Percentiles rank a stretch among this genome's conserved stretches.
phyloP scores from a whole-genome alignment of 2,329 filamentous ascomycete genomes.

The Colletotrichum musicola region DNA sequence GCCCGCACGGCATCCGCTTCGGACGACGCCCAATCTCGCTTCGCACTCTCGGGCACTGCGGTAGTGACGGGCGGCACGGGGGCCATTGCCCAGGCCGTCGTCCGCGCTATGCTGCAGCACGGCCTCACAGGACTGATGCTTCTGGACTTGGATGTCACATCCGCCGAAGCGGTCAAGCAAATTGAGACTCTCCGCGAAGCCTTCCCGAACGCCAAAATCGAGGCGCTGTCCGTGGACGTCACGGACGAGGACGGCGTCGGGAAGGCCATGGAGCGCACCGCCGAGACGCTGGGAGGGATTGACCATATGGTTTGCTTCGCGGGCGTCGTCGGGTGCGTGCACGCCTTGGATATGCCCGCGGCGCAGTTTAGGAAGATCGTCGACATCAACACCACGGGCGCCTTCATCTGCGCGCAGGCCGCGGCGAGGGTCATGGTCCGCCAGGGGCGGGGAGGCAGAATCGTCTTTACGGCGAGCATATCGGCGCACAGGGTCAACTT shows the following conservation, averaged over 20 bases:
- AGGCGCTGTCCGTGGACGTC: constrained; percentile 68
- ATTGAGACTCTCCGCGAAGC: constrained; percentile 61
- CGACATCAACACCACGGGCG: constrained; percentile 79
- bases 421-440: constrained; percentile 65
- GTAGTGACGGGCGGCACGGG: constrained; percentile 76
- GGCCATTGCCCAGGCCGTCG: constrained; percentile 70
- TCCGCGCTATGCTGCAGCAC: constrained; percentile 79
- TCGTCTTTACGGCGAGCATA: constrained; percentile 76
- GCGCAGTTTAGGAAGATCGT: constrained; percentile 73
- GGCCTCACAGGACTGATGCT: constrained; percentile 70
- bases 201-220: constrained; percentile 67
- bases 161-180: constrained; percentile 45
- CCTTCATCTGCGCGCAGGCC: constrained; percentile 78
- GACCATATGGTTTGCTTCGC: constrained; percentile 72
- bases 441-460: constrained; percentile 66
- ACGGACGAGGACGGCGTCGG: constrained; percentile 66
- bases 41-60: constrained; percentile 48
- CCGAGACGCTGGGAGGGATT: constrained; percentile 74
- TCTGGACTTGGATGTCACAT: constrained; percentile 67
- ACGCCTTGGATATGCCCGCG: constrained; percentile 70
- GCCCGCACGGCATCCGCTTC: constrained; percentile 24
- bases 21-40: constrained; percentile 42
- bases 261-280: constrained; percentile 67
- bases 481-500: constrained; percentile 78
- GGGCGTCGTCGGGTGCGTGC: constrained; percentile 73